Evolutionary conservation across 805 yeast genomes (phyloP).

Genomic region (Candida oleophila): DNA sequence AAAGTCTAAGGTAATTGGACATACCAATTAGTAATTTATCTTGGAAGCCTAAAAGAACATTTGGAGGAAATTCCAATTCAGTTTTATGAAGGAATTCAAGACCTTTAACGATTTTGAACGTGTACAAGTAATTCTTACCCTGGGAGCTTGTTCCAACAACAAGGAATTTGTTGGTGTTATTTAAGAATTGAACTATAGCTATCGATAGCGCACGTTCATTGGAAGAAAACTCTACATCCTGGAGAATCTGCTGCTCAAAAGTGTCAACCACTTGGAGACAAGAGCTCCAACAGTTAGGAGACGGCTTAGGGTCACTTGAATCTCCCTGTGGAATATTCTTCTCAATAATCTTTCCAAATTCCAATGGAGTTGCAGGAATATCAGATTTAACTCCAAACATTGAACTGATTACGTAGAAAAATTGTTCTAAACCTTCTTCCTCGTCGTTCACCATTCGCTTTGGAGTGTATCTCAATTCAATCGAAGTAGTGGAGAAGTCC

Average conservation of each 20-base stretch:
- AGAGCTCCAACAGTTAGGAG: constrained; percentile 44
- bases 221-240: constrained; percentile 43
- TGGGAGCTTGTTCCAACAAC: constrained; percentile 43
- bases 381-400: constrained; percentile 48
- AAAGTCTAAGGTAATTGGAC: constrained; percentile 53
- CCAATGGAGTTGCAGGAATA: constrained; percentile 22
- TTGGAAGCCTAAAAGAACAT: constrained; percentile 51
- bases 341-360: constrained; percentile 33
- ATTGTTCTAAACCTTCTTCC: constrained; percentile 9
- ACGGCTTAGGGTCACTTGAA: constrained; percentile 8
- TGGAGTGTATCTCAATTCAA: constrained; percentile 53
- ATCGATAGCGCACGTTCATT: constrained; percentile 45
- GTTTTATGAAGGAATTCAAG: constrained; percentile 63
- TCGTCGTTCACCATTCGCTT: constrained; percentile 30
- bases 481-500: constrained; percentile 21
- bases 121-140: constrained; percentile 28
- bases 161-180: constrained; percentile 31
- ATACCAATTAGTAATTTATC: constrained; percentile 63
- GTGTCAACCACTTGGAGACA: constrained; percentile 51
- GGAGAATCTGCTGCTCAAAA: constrained; percentile 29
- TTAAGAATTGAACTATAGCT: constrained; percentile 28
- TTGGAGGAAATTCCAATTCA: constrained; percentile 43
- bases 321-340: constrained; percentile 45
- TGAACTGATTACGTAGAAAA: constrained; percentile 17
- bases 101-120: constrained; percentile 29